Evolutionary conservation across 768 basidiomycete species (phyloP), one percentile per base, ranked within the genome.

Genomic region (Auricularia cornea): DNA sequence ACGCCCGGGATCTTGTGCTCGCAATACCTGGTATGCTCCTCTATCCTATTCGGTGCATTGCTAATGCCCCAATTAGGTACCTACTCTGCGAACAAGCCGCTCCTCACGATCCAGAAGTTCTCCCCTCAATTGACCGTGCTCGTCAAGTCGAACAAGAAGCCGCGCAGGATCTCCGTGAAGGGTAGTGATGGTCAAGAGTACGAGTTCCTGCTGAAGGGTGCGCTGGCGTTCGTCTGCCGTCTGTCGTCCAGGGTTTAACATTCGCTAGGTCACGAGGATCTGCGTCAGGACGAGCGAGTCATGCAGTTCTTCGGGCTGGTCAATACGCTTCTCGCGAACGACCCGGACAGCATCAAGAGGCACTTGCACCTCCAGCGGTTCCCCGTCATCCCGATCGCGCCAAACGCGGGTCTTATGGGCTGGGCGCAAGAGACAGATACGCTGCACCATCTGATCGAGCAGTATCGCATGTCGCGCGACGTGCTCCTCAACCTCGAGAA

Each of bases 231-330:
- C 12, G 14, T 38, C n/a, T 30, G 33, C 29, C 18, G 16, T 26
- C 14, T 33, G 23, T 40, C 5, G 18, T 18, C 59, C n/a, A n/a
- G n/a, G n/a, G n/a, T 16, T 35, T 35, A 23, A 41, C 28, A 10
- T 12, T 2, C 3, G 1, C 4, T 63, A 77, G 77, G 80, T 23
- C 80, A 81, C 70, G 80, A 82, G 69, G 80, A 82, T 71, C 72
- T 82, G 10, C 79, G 80, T 14, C 80, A 81, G 66, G 80, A 82
- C 68, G 80, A 82, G 66, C 72, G 80, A 30, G 80, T 82, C 65
- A 81, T 80, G 80, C 80, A 82, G 68, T 75, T 82, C 44, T 80
- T 82, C 66, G 80, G 80, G 18, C 73, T 82, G 51, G 76, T 80
- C 72, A 82, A 82, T 70, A 80, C 79, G 2, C 70, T 82, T 1